phyloP scores from a whole-genome alignment of 179 eudicot species.

The Silene coronaria region DNA sequence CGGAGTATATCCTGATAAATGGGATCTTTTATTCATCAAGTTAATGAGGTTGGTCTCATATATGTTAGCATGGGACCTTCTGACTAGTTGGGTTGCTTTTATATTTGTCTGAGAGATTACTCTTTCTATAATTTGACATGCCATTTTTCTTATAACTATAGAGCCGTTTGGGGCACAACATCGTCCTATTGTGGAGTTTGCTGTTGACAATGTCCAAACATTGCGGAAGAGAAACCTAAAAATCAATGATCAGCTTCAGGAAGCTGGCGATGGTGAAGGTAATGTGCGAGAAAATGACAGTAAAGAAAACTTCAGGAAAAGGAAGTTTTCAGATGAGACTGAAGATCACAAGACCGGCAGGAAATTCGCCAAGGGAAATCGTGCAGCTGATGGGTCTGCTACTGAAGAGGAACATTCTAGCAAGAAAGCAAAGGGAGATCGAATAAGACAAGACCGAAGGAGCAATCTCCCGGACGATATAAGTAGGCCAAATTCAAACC shows the following conservation, averaged over 20 bases:
- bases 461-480: slow-evolving; percentile 9
- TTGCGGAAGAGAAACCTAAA: slow-evolving; percentile 61
- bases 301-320: slow-evolving; percentile 37
- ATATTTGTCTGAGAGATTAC: neutral
- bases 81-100: too few species aligned
- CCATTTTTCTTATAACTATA: slow-evolving; percentile 24
- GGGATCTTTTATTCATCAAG: too few species aligned
- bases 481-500: slow-evolving; percentile 11
- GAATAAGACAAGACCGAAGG: slow-evolving; percentile 18
- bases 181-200: slow-evolving; percentile 96
- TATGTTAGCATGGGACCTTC: too few species aligned
- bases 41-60: too few species aligned
- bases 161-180: slow-evolving; percentile 78
- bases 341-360: slow-evolving; percentile 21
- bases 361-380: slow-evolving; percentile 17
- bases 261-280: slow-evolving; percentile 19
- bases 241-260: slow-evolving; percentile 46
- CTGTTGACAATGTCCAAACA: slow-evolving; percentile 76
- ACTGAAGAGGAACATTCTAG: slow-evolving; percentile 26
- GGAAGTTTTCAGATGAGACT: slow-evolving; percentile 36
- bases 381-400: slow-evolving; percentile 15
- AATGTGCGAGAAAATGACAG: slow-evolving; percentile 25
- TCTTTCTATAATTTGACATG: neutral
- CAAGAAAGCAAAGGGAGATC: slow-evolving; percentile 31
- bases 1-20: too few species aligned